phyloP scores from a whole-genome alignment of 768 basidiomycete genomes.

The Pleurotus cornucopiae region DNA sequence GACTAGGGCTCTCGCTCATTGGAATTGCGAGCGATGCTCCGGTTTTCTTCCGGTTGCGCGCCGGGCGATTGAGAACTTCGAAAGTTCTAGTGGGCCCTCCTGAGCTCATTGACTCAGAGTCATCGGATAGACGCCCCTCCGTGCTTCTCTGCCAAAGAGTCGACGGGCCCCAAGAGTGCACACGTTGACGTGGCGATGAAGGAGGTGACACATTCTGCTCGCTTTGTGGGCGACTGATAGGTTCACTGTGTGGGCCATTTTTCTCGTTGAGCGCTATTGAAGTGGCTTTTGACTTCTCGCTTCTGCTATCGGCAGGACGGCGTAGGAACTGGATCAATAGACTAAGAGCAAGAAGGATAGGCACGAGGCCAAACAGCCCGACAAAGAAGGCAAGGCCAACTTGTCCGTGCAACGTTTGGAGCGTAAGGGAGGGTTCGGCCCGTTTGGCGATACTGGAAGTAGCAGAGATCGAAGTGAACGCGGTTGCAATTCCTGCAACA shows the following conservation, averaged over 20 bases:
- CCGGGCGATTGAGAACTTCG: conserved; percentile 49
- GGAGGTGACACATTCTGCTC: conserved; percentile 36
- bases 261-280: conserved; percentile 28
- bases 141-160: conserved; percentile 33
- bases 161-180: conserved; percentile 49
- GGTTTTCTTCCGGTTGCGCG: conserved; percentile 28
- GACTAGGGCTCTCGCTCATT: conserved; percentile 14
- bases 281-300: conserved; percentile 13
- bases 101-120: conserved; percentile 42
- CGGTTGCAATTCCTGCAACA: conserved; percentile 53
- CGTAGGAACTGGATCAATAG: conserved; percentile 6
- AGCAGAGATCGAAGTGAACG: conserved; percentile 55
- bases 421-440: conserved; percentile 24
- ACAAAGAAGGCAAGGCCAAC: conserved; percentile 64
- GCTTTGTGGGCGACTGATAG: conserved; percentile 31
- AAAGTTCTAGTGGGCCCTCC: conserved; percentile 36
- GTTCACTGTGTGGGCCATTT: conserved; percentile 21
- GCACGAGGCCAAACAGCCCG: conserved; percentile 52
- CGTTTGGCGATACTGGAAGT: conserved; percentile 25
- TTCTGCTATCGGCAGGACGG: conserved; percentile 8
- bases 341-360: conserved; percentile 32
- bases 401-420: conserved; percentile 61
- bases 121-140: conserved; percentile 41
- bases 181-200: conserved; percentile 36
- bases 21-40: conserved; percentile 23